phyloP scores from a whole-genome alignment of 192 early-diverging fungal genomes.

The Radiomyces spectabilis region DNA sequence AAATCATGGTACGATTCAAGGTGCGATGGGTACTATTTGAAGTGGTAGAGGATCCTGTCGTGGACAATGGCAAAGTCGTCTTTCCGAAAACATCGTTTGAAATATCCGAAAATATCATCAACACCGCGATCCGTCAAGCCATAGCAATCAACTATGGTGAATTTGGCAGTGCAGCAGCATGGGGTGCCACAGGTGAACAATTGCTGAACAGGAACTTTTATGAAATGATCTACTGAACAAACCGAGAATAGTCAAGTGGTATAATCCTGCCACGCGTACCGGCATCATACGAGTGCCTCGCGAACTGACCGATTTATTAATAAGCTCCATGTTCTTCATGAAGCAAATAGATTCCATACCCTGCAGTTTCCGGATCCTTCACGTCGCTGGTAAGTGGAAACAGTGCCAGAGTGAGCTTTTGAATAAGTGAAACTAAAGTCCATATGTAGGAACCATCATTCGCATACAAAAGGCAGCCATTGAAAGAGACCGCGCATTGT shows the following conservation, averaged over 20 bases:
- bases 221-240: too few relatives aligned
- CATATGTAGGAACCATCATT: constrained; percentile 6
- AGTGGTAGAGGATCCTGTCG: constrained; percentile 9
- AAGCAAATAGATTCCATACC: constrained; percentile 9
- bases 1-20: constrained; percentile 25
- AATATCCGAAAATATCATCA: not conserved
- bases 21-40: constrained; percentile 20
- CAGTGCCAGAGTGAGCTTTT: not conserved
- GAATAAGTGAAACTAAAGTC: not conserved
- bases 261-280: constrained; percentile 7
- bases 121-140: not conserved
- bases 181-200: not conserved
- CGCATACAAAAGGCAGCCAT: constrained; percentile 14
- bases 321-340: constrained; percentile 14
- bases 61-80: not conserved
- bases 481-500: constrained; percentile 7
- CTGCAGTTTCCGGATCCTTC: constrained; percentile 5
- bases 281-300: constrained; percentile 10
- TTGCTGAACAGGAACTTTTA: too few relatives aligned
- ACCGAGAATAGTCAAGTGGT: constrained; percentile 25
- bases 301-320: constrained; percentile 3
- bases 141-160: constrained; percentile 9
- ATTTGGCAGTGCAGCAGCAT: constrained; percentile 3
- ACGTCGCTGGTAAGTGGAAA: constrained; percentile 3
- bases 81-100: constrained; percentile 8